Percentiles rank a stretch among this genome's conserved stretches.
Conservation (phyloP, 2,329 filamentous ascomycete species). For the Cordyceps farinosa region DNA sequence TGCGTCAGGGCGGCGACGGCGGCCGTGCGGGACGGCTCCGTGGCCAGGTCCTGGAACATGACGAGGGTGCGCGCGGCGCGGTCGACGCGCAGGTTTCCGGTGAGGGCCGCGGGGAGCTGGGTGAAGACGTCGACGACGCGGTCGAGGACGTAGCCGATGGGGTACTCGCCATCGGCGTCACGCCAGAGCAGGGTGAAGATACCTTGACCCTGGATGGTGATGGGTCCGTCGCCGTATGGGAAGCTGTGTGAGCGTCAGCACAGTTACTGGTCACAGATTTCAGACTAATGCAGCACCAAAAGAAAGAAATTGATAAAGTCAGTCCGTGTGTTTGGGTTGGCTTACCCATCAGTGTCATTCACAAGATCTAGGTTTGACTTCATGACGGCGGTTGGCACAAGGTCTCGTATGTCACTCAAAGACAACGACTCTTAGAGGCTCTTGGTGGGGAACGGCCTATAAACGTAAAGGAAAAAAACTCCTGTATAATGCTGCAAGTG, state of each 20-base stretch:
- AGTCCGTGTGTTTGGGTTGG: slow-evolving; percentile 11
- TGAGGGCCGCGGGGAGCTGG: slow-evolving; percentile 48
- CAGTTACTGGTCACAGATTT: background rate
- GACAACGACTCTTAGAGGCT: too few relatives aligned
- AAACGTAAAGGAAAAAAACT: background rate
- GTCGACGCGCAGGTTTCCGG: slow-evolving; percentile 61
- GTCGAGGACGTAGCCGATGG: slow-evolving; percentile 60
- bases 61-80: slow-evolving; percentile 57
- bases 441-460: too few relatives aligned
- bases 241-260: slow-evolving; percentile 58
- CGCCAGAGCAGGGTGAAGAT: slow-evolving; percentile 66
- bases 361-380: slow-evolving; percentile 49
- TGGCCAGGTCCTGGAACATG: slow-evolving; percentile 53
- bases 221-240: slow-evolving; percentile 66
- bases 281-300: too few relatives aligned
- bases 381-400: slow-evolving; percentile 16
- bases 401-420: background rate
- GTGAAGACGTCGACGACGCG: slow-evolving; percentile 48
- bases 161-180: slow-evolving; percentile 58
- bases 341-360: slow-evolving; percentile 53
- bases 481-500: background rate
- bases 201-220: slow-evolving; percentile 50
- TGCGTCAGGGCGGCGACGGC: slow-evolving; percentile 53
- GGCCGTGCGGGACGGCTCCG: slow-evolving; percentile 60
- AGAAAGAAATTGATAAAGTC: background rate